These are phyloP conservation scores for Ustilago hordei DNA, from an alignment of 1,284 basidiomycete species.

Conservation along the genomic window DNA sequence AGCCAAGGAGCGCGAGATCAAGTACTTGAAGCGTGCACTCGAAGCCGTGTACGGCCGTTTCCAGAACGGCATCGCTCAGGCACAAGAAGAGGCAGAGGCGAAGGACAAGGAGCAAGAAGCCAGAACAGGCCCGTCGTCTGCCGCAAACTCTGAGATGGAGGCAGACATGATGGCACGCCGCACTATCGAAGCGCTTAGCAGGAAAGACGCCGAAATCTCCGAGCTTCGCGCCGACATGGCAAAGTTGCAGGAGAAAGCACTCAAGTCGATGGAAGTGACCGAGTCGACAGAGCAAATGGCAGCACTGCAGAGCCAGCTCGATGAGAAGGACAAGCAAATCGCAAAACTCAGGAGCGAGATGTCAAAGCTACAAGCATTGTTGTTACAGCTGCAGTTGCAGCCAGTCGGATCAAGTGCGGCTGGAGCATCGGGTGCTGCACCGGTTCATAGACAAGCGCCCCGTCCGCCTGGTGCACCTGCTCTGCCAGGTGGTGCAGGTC, in stretches of 20 bases:
- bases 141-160: conserved; percentile 70
- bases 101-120: conserved; percentile 37
- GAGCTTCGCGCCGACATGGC: conserved; percentile 56
- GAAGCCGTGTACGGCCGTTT: conserved; percentile 86
- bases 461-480: conserved; percentile 39
- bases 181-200: conserved; percentile 78
- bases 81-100: conserved; percentile 59
- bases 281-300: conserved; percentile 28
- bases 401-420: conserved; percentile 23
- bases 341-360: conserved; percentile 39
- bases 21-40: conserved; percentile 82
- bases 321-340: conserved; percentile 43
- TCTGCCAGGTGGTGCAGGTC: background rate
- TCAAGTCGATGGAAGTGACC: conserved; percentile 37
- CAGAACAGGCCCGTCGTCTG: conserved; percentile 6
- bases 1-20: conserved; percentile 79
- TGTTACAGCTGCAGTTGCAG: conserved; percentile 54
- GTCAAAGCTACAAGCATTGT: conserved; percentile 50
- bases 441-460: conserved; percentile 42
- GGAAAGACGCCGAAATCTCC: conserved; percentile 79
- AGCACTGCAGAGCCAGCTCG: conserved; percentile 17
- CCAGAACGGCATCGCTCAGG: conserved; percentile 71
- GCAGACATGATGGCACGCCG: conserved; percentile 78
- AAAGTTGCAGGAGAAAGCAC: conserved; percentile 55
- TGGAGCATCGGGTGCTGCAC: conserved; percentile 22